These are phyloP conservation scores for Flaveria floridana DNA, from an alignment of 140 eudicot species.

Conservation along the genomic window DNA sequence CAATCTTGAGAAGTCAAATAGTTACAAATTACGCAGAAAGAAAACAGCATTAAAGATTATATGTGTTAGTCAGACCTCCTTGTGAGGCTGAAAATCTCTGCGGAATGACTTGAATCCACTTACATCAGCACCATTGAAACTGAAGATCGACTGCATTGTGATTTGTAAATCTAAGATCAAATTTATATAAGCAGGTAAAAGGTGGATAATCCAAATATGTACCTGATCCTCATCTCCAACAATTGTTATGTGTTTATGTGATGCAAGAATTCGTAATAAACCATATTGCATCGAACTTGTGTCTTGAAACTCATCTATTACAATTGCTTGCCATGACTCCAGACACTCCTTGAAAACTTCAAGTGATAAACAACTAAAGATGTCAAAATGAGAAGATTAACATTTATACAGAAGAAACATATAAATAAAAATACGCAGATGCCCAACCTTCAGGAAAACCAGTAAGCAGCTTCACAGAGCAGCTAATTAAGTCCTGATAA, in stretches of 20 bases:
- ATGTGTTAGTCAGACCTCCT: conserved; percentile 57
- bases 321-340: conserved; percentile 84
- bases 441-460: conserved; percentile 76
- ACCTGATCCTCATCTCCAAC: conserved; percentile 99
- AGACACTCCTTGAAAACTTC: conserved; percentile 71
- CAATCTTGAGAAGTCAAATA: neutral
- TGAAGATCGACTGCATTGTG: conserved; percentile 81
- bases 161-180: conserved; percentile 14
- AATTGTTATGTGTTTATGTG: conserved; percentile 76
- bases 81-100: conserved; percentile 73
- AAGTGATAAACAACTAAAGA: conserved; percentile 22
- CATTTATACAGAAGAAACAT: neutral
- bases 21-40: neutral
- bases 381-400: conserved; percentile 14
- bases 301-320: conserved; percentile 95
- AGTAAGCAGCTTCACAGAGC: conserved; percentile 77
- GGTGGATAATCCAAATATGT: conserved; percentile 20
- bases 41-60: neutral
- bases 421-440: neutral
- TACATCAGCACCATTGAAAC: conserved; percentile 88
- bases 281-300: conserved; percentile 93
- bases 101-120: conserved; percentile 92
- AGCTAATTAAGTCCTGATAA: conserved; percentile 87
- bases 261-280: conserved; percentile 66
- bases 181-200: neutral